Evolutionary conservation across 129 eudicot species (phyloP).

Genomic region (Flaveria ramosissima): DNA sequence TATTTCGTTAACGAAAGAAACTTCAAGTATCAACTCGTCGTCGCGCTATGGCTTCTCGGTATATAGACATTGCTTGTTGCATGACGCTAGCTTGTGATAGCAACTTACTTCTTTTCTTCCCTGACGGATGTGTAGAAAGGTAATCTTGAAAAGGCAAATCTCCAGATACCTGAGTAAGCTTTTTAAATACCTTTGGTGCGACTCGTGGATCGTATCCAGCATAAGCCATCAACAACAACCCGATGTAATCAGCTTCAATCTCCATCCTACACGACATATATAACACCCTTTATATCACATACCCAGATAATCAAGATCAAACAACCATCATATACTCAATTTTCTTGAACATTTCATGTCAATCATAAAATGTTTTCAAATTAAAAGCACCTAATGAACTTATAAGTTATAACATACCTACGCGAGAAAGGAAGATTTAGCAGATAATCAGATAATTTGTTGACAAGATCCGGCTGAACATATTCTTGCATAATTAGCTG

Average conservation of each 20-base stretch:
- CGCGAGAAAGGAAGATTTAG: slow-evolving; percentile 79
- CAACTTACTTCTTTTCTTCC: no score
- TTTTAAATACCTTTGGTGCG: slow-evolving; percentile 73
- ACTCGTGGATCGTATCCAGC: slow-evolving; percentile 86
- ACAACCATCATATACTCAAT: not conserved
- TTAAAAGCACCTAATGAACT: not conserved
- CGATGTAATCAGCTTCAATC: slow-evolving; percentile 90
- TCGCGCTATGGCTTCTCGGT: no score
- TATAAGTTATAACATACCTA: slow-evolving; percentile 42
- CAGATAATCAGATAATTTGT: slow-evolving; percentile 61
- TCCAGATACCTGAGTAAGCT: slow-evolving; percentile 56
- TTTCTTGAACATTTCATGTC: not conserved
- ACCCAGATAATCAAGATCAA: not conserved
- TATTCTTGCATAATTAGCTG: slow-evolving; percentile 61
- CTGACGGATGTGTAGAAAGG: no score
- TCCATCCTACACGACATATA: slow-evolving; percentile 62
- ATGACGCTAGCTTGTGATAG: no score
- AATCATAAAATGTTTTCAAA: no score
- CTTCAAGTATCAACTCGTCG: no score
- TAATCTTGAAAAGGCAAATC: not conserved
- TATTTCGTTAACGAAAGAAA: no score
- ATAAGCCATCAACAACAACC: slow-evolving; percentile 65
- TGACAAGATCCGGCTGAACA: slow-evolving; percentile 64
- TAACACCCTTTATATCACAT: not conserved
- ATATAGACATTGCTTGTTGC: no score